Conservation (phyloP, 345 rosid genomes). For the Cardamine chenopodiifolia region DNA sequence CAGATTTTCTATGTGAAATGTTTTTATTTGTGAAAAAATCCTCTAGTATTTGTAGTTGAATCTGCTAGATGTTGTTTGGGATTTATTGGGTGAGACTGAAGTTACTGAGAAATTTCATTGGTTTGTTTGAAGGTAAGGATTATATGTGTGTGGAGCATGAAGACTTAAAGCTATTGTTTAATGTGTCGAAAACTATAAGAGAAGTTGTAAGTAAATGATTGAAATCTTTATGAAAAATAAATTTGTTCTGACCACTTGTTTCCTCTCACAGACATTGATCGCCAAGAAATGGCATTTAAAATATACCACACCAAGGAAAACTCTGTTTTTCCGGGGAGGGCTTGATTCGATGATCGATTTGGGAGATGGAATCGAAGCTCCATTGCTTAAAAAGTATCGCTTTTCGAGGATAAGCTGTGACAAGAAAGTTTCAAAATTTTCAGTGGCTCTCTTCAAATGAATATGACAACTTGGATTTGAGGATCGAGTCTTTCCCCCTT, state of each 20-base stretch:
- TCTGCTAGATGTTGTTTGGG: neutral
- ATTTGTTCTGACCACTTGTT: neutral
- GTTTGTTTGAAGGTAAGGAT: conserved; percentile 55
- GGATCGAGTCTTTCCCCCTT: neutral
- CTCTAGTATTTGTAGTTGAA: neutral
- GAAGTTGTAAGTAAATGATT: conserved; percentile 61
- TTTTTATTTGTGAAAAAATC: neutral
- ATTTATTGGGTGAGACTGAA: neutral
- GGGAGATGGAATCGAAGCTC: conserved; percentile 55
- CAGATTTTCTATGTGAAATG: neutral
- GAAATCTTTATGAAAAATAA: neutral
- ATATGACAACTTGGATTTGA: conserved; percentile 5
- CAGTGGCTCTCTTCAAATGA: conserved; percentile 46
- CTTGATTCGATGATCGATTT: conserved; percentile 42
- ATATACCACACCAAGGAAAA: conserved; percentile 68
- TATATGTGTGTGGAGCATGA: conserved; percentile 69
- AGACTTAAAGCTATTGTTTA: conserved; percentile 68
- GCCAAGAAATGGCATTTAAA: conserved; percentile 67
- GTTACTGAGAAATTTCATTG: conserved; percentile 4
- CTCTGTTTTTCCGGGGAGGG: conserved; percentile 44
- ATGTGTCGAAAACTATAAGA: conserved; percentile 65
- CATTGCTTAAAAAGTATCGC: conserved; percentile 41
- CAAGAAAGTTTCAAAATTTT: conserved; percentile 51
- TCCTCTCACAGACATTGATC: conserved; percentile 49
- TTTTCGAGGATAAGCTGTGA: conserved; percentile 32